Base-by-base conservation (phyloP, 2,329 filamentous ascomycete genomes). In the Neospermospora avenae region DNA sequence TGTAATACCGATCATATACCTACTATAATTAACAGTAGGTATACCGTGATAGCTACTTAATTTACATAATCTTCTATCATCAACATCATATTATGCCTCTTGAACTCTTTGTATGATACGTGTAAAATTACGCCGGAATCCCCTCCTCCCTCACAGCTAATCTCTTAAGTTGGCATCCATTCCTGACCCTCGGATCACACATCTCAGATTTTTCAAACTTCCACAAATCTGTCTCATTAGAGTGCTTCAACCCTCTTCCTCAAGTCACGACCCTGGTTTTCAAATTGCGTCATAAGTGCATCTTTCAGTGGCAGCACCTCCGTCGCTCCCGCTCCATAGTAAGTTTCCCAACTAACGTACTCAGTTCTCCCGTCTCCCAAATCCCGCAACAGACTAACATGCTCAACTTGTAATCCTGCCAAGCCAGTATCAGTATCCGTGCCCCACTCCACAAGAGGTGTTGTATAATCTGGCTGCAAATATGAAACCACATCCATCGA, bases 291-390 rank as follows among this genome's bases (percentile, higher is more conserved):
- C 14, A 46, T 41, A 22, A 63, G 51, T 11, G 31, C 60, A 16
- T 39, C 54, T 28, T 52, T 61, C 39, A 63, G 34, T 22, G 20
- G 16, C 34, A 42, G 6, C 16, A 55, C 24, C 10, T 35, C 5
- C 42, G 51, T 8, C 4, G 61, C 49, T 3, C 45, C 54, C 24
- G 44, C 48, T 4, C 58, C 61, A 46, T 63, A 60, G 25, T 60
- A 63, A 1, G 61, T 63, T 39, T 62, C 60, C 60, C 60, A 62
- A 42, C 60, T 62, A 10, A 62, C 60, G 39, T 59, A 59, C 18
- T 57, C 34, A 4, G 52, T 59, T 34, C 24, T 24, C 10, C 55
- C 60, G 4, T 51, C 25, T 37, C 52, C 57, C 10, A 58, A 24
- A 53, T 60, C 58, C 3, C 31, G 14, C n/a, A 60, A 52, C 20